phyloP scores from a whole-genome alignment of 257 asterid species.

The Lavandula angustifolia region DNA sequence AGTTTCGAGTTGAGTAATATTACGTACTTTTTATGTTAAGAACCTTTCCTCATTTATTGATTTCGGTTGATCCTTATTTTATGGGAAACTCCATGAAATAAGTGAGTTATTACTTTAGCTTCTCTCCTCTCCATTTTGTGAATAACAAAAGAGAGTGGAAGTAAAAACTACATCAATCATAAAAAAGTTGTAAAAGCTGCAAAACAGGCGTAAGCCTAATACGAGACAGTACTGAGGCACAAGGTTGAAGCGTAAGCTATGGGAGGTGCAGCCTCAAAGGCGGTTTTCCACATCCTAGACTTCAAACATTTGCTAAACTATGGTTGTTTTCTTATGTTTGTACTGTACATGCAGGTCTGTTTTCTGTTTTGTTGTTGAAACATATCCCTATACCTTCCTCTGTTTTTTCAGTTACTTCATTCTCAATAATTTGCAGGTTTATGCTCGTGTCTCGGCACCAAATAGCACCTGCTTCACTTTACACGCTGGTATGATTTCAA shows the following conservation, averaged over 20 bases:
- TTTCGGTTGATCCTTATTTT: slow-evolving; percentile 7
- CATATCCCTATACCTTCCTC: slow-evolving; percentile 16
- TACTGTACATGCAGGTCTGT: slow-evolving; percentile 2
- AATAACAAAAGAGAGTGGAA: slow-evolving; percentile 4
- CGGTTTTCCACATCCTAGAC: no score
- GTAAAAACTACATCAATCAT: no score
- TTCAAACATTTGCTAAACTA: no score
- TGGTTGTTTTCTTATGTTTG: background rate
- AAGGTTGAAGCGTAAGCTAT: no score
- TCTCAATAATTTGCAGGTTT: slow-evolving; percentile 59
- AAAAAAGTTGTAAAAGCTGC: no score
- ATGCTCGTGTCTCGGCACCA: slow-evolving; percentile 88
- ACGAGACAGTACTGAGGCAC: no score
- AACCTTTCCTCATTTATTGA: background rate
- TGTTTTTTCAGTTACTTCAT: slow-evolving; percentile 14
- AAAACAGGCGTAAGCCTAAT: no score
- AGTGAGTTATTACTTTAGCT: background rate
- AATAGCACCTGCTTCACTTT: slow-evolving; percentile 83
- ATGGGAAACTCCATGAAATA: background rate
- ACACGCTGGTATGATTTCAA: slow-evolving; percentile 76
- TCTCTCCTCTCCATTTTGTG: slow-evolving; percentile 17
- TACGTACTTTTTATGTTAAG: slow-evolving; percentile 20
- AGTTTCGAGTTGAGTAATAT: background rate
- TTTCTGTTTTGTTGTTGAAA: slow-evolving; percentile 21
- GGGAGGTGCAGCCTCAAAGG: no score